phyloP scores from a whole-genome alignment of 106 monocot genomes.

The Apostasia ramifera region DNA sequence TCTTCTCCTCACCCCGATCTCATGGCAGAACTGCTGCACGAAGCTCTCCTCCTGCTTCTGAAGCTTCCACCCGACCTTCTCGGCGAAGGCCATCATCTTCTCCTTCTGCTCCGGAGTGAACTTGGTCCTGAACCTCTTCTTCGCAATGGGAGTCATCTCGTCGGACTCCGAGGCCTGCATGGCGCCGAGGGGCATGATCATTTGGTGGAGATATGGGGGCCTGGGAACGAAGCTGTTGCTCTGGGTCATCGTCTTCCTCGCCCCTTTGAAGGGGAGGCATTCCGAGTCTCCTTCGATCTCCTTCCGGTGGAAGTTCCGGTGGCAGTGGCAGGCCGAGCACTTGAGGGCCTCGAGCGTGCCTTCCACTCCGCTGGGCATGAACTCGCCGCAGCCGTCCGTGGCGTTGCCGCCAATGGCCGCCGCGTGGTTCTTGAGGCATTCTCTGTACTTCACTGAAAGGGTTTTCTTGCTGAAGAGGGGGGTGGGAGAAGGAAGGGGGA shows the following conservation, averaged over 20 bases:
- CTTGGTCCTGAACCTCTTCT: conserved; percentile 90
- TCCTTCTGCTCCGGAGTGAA: conserved; percentile 93
- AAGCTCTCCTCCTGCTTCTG: conserved; percentile 69
- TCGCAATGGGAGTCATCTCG: conserved; percentile 37
- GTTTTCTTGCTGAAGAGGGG: conserved; percentile 2
- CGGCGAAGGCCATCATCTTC: conserved; percentile 78
- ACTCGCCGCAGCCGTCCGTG: conserved; percentile 85
- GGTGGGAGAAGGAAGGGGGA: neutral
- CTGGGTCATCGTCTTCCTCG: conserved; percentile 3
- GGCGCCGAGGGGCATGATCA: conserved; percentile 71
- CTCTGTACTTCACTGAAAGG: conserved; percentile 48
- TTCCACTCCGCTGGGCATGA: conserved; percentile 88
- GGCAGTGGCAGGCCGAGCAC: conserved; percentile 82
- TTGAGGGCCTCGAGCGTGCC: conserved; percentile 70
- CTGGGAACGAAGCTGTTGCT: conserved; percentile 14
- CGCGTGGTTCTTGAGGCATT: conserved; percentile 91
- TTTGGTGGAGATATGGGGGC: conserved; percentile 23
- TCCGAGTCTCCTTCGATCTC: conserved; percentile 43
- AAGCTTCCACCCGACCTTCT: conserved; percentile 70
- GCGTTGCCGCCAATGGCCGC: conserved; percentile 79
- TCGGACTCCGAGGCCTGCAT: conserved; percentile 69
- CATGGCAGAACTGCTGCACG: conserved; percentile 81
- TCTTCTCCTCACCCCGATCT: conserved; percentile 75
- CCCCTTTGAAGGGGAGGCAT: conserved; percentile 6
- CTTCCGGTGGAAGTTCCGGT: conserved; percentile 86